Conservation (phyloP, 179 eudicot species). For the Beta corolliflora region DNA sequence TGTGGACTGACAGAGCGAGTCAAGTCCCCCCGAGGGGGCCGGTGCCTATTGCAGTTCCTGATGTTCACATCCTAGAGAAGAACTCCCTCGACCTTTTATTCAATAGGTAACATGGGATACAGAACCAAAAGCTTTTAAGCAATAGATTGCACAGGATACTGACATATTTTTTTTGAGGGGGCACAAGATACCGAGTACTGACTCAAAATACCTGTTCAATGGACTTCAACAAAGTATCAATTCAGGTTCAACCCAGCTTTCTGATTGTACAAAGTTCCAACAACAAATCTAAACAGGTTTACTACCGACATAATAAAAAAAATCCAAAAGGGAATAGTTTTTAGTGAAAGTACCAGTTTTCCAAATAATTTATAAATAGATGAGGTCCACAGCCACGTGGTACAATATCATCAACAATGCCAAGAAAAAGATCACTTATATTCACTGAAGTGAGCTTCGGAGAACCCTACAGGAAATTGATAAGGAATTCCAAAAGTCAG, state of each 20-base stretch:
- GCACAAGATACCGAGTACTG: background rate
- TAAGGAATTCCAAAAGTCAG: slow-evolving; percentile 16
- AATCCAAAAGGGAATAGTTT: slow-evolving; percentile 16
- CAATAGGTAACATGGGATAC: background rate
- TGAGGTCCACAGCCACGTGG: slow-evolving; percentile 80
- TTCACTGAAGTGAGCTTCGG: slow-evolving; percentile 48
- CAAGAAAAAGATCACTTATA: slow-evolving; percentile 60
- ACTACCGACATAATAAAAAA: background rate
- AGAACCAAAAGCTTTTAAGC: background rate
- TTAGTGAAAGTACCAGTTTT: slow-evolving; percentile 48
- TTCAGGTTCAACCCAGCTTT: background rate
- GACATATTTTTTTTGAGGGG: no score
- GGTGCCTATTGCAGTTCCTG: background rate
- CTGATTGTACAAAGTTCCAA: background rate
- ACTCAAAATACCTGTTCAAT: background rate
- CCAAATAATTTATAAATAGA: slow-evolving; percentile 62
- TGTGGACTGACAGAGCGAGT: no score
- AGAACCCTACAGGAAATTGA: slow-evolving; percentile 48
- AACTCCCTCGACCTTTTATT: background rate
- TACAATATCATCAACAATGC: slow-evolving; percentile 61
- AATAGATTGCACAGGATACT: no score
- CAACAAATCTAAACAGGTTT: slow-evolving; percentile 3
- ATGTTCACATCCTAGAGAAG: background rate
- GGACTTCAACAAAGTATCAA: background rate
- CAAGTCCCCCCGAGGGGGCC: no score